Evolutionary conservation across 2,329 filamentous ascomycete species (phyloP).

Genomic region (Septoria linicola): DNA sequence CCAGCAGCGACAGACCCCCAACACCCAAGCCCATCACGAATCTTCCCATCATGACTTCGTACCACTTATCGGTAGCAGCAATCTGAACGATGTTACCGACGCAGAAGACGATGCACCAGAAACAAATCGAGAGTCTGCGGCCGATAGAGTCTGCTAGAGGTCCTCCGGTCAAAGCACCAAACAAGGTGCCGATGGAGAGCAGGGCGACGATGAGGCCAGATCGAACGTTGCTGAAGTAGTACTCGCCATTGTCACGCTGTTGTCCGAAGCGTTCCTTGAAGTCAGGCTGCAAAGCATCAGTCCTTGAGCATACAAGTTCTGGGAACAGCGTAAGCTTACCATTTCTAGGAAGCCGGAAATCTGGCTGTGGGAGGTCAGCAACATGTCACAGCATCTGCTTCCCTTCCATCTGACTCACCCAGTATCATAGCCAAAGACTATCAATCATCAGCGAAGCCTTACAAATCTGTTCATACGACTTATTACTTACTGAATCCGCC

Average conservation of each 20-base stretch:
- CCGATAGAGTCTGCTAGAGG: slow-evolving; percentile 62
- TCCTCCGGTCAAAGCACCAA: slow-evolving; percentile 58
- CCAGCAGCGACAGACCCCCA: slow-evolving; percentile 61
- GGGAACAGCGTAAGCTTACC: slow-evolving; percentile 30
- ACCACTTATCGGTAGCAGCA: slow-evolving; percentile 57
- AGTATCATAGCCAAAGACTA: slow-evolving; percentile 20
- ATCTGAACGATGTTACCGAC: slow-evolving; percentile 67
- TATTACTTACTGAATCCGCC: slow-evolving; percentile 39
- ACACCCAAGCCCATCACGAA: slow-evolving; percentile 65
- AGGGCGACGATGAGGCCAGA: slow-evolving; percentile 64
- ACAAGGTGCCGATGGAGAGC: slow-evolving; percentile 56
- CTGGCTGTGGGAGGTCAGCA: slow-evolving; percentile 50
- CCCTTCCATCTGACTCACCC: background rate
- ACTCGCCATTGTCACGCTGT: slow-evolving; percentile 14
- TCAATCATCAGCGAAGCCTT: background rate
- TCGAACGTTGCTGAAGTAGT: slow-evolving; percentile 56
- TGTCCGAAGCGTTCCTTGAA: slow-evolving; percentile 57
- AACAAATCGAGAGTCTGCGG: slow-evolving; percentile 60
- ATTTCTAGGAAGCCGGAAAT: slow-evolving; percentile 63
- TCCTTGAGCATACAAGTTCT: background rate
- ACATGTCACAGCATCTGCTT: slow-evolving; percentile 40
- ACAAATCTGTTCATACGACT: background rate
- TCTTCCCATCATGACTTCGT: slow-evolving; percentile 63
- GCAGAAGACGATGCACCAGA: slow-evolving; percentile 61
- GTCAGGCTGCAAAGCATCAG: slow-evolving; percentile 38